Percentiles rank a stretch among this genome's conserved stretches.
These are phyloP conservation scores for Spergularia bocconei DNA, from an alignment of 148 eudicot genomes.

Conservation along the genomic window DNA sequence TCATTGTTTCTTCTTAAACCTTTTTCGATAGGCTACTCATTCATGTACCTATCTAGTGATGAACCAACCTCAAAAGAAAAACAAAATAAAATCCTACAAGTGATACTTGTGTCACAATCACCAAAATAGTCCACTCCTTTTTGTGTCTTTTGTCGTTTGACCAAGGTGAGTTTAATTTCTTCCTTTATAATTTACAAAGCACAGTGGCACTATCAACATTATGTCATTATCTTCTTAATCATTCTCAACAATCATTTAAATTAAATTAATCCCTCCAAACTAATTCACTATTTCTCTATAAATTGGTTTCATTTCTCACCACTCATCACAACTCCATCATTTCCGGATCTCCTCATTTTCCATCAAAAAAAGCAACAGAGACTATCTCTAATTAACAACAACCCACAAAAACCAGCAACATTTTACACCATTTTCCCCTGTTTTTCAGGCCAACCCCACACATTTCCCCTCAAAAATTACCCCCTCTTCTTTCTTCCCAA, in stretches of 20 bases:
- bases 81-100: neutral
- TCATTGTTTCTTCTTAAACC: no score
- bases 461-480: neutral
- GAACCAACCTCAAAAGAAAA: neutral
- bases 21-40: no score
- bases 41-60: neutral
- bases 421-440: constrained; percentile 5
- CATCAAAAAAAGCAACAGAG: neutral
- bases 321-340: neutral
- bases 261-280: neutral
- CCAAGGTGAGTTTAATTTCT: no score
- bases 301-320: neutral
- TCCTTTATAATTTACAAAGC: no score
- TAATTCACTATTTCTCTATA: neutral
- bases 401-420: neutral
- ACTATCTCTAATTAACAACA: neutral
- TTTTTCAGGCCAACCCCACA: constrained; percentile 3
- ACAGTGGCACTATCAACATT: no score
- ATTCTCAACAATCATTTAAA: no score
- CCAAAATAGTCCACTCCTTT: neutral
- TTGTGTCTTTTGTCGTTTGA: neutral
- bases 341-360: neutral
- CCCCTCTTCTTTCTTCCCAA: neutral
- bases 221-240: no score
- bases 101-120: constrained; percentile 1